Evolutionary conservation across 305 asterid genomes (phyloP), one percentile per base, ranked within the genome.

Genomic region (Caryopteris hybrid): DNA sequence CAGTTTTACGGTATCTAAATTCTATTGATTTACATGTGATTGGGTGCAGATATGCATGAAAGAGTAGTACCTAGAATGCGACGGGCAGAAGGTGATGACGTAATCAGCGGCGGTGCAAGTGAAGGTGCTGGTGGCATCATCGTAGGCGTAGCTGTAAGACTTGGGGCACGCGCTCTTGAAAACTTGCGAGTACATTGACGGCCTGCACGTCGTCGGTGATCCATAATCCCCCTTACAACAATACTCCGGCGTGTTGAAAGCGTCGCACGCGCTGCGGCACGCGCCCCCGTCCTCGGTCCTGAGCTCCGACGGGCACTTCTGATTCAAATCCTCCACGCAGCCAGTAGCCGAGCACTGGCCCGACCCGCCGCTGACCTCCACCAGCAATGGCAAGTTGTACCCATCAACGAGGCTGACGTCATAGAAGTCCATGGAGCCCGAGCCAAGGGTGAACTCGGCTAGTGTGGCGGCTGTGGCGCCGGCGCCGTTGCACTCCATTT

Each of bases 341-440:
- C 96, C 96, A 1, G 93, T 89, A 2, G 84, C 75, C 53, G 81
- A 74, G 69, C 96, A 90, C 75, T 85, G 84, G 1, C 96, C 95
- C 61, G 77, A 46, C 17, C 68, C 42, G 65, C 71, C 83, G 8
- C 9, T 31, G 11, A 13, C 38, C 6, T 36, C 72, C 22, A 78
- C 73, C 34, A 74, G 63, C 34, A 73, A 6, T 12, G 84, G 77
- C 34, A 70, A 16, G 76, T 89, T 89, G 80, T 84, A 89, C 2
- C 96, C 96, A 69, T 89, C 90, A 3, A 84, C 95, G 47, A 89
- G 95, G 90, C 95, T 89, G 68, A 89, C 95, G 75, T 89, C 89
- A 68, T 89, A 89, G 70, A 85, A 90, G 73, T 90, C 96, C 78
- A 72, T 53, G 58, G 81, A 65, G 41, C 84, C 91, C 16, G 66